Conservation (phyloP, 2,329 filamentous ascomycete genomes). For the Fusarium papillatum region DNA sequence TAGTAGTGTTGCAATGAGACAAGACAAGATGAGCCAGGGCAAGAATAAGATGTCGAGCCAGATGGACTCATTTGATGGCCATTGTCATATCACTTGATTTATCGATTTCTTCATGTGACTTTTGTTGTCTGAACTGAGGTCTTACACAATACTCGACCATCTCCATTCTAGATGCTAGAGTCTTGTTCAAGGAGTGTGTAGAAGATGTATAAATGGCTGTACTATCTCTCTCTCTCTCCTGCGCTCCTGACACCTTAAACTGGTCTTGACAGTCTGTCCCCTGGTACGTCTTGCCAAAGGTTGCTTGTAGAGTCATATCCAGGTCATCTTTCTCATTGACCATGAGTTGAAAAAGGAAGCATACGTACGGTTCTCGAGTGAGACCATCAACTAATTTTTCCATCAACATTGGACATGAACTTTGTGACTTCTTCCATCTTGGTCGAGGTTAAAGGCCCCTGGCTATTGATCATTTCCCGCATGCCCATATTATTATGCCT, state of each 20-base stretch:
- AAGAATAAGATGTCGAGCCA: neutral
- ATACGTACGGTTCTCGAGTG: neutral
- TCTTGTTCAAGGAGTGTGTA: neutral
- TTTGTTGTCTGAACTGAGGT: neutral
- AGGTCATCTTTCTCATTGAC: too few relatives aligned
- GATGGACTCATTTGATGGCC: neutral
- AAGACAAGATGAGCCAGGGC: conserved; percentile 6
- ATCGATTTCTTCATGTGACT: neutral
- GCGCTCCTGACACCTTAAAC: neutral
- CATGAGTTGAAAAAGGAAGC: neutral
- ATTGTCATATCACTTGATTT: neutral
- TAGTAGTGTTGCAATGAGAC: conserved; percentile 19
- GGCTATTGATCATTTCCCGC: neutral
- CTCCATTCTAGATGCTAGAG: neutral
- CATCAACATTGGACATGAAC: neutral
- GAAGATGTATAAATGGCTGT: neutral
- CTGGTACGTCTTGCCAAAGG: neutral
- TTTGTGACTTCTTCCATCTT: neutral
- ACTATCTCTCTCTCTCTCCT: neutral
- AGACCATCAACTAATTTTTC: neutral
- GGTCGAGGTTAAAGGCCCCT: neutral
- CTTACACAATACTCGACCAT: neutral
- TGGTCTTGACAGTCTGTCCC: neutral
- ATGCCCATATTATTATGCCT: too few relatives aligned
- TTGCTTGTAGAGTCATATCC: too few relatives aligned